Evolutionary conservation across 805 yeast species (phyloP).

Genomic region (Schizosaccharomyces lindneri): DNA sequence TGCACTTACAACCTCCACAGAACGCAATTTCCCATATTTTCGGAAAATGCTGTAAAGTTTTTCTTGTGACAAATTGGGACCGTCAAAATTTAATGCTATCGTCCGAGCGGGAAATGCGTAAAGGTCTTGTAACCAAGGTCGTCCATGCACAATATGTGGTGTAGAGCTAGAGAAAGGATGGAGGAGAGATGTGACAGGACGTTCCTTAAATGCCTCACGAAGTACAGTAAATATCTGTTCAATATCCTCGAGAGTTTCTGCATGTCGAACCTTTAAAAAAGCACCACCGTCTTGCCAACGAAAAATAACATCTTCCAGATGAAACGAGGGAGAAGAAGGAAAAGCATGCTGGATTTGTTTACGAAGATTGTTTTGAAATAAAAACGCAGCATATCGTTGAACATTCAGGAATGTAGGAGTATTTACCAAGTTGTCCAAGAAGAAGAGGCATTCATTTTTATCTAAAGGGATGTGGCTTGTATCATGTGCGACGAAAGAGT

Average conservation of each 20-base stretch:
- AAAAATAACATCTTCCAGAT: not conserved
- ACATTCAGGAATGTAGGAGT: not conserved
- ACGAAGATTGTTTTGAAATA: conserved; percentile 17
- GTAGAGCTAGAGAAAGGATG: conserved; percentile 25
- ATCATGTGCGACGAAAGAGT: not conserved
- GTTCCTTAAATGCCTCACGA: conserved; percentile 14
- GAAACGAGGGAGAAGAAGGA: not conserved
- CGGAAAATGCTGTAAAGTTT: conserved; percentile 57
- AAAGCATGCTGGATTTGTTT: not conserved
- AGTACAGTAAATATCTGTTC: conserved; percentile 30
- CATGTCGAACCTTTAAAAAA: conserved; percentile 51
- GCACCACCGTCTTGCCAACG: conserved; percentile 65
- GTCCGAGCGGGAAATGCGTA: conserved; percentile 44
- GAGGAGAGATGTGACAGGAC: conserved; percentile 12
- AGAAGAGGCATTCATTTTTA: conserved; percentile 8
- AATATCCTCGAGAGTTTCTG: conserved; percentile 23
- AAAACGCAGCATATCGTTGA: conserved; percentile 18
- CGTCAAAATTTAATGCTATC: conserved; percentile 48
- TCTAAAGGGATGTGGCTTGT: conserved; percentile 7
- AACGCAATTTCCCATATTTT: conserved; percentile 63
- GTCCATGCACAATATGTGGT: conserved; percentile 60
- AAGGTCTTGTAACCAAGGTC: conserved; percentile 91
- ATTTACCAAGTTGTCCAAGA: conserved; percentile 7
- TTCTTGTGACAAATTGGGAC: conserved; percentile 52
- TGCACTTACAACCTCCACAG: conserved; percentile 35